These are phyloP conservation scores for Aschersonia sp. DNA, from an alignment of 2,329 filamentous ascomycete species.

Conservation along the genomic window DNA sequence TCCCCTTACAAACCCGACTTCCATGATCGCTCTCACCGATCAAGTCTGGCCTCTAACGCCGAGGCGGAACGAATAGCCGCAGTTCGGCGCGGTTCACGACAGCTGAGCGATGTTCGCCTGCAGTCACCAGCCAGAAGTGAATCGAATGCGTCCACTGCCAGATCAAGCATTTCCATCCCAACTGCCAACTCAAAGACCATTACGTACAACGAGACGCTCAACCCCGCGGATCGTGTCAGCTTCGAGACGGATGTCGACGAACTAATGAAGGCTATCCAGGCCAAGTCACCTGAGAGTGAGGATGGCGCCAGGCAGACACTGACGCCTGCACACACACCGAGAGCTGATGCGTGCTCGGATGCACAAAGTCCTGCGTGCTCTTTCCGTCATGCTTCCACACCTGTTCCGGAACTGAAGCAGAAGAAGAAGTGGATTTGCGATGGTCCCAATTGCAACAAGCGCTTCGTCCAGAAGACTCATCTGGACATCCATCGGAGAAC, in stretches of 20 bases:
- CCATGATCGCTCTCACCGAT: conserved; percentile 13
- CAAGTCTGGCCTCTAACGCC: conserved; percentile 9
- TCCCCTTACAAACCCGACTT: conserved; percentile 19
- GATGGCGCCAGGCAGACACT: conserved; percentile 11
- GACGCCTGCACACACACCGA: conserved; percentile 10
- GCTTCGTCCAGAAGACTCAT: conserved; percentile 84
- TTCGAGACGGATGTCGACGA: conserved; percentile 78
- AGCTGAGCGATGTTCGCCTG: conserved; percentile 17
- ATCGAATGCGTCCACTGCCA: conserved; percentile 14
- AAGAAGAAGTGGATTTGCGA: conserved; percentile 60
- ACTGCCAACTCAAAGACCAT: conserved; percentile 23
- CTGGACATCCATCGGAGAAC: conserved; percentile 78
- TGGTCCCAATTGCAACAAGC: conserved; percentile 61
- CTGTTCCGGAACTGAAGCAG: conserved; percentile 13
- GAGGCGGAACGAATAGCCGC: conserved; percentile 11
- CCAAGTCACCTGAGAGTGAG: conserved; percentile 34
- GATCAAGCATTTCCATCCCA: conserved; percentile 13
- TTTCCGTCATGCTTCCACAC: conserved; percentile 9
- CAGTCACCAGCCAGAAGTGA: conserved; percentile 19
- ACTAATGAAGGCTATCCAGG: conserved; percentile 79
- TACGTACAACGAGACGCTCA: conserved; percentile 29
- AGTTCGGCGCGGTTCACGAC: conserved; percentile 11
- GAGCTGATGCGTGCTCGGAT: conserved; percentile 2
- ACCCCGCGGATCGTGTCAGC: conserved; percentile 35
- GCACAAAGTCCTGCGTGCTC: conserved; percentile 16